Base-by-base conservation (phyloP, 1,139 yeast species). In the Protomyces gravidus region DNA sequence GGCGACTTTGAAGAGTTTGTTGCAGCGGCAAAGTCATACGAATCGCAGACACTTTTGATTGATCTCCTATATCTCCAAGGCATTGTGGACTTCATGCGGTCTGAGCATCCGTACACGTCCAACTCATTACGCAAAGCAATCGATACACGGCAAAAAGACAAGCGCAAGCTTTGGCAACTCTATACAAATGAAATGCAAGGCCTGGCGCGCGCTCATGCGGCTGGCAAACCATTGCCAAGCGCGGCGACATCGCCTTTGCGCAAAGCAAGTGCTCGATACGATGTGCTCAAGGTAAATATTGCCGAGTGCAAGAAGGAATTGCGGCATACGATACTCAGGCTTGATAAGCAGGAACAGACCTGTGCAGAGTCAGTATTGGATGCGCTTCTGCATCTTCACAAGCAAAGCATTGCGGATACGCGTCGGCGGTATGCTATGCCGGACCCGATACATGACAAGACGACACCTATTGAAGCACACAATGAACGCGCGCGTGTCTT, bases 361-460 rank as follows among this genome's bases (percentile, higher is more conserved):
- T 46, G 58, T 27, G 58, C 51, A 26, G 58, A 53, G 23, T 33
- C 58, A 19, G 28, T 53, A 39, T 21, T 53, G 25, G 36, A 50
- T 13, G 58, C 58, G 26, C 15, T 47, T 36, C 15, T 36, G 27
- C 58, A 53, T 33, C 51, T 53, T 3, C 40, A 46, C 19, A 11
- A 46, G 9, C 58, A 53, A 27, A 46, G 46, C 7, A 46, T 46
- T 13, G 36, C 15, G 51, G 58, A 53, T 45, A 28, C 48, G 19
- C 51, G 48, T 13, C 36, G 36, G 30, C 58, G 58, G 15, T 53
- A 46, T 33, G 21, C 33, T 39, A 45, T 53, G 50, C 46, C 51
- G 2, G 58, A 53, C 23, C 58, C 58, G 9, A 53, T 53, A 45
- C 47, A 53, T 39, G 58, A 53, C 51, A 53, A 53, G 51, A 33